Evolutionary conservation across 2,329 filamentous ascomycete species (phyloP), one percentile per base, ranked within the genome.

Genomic region (Paradendryphiella salina): DNA sequence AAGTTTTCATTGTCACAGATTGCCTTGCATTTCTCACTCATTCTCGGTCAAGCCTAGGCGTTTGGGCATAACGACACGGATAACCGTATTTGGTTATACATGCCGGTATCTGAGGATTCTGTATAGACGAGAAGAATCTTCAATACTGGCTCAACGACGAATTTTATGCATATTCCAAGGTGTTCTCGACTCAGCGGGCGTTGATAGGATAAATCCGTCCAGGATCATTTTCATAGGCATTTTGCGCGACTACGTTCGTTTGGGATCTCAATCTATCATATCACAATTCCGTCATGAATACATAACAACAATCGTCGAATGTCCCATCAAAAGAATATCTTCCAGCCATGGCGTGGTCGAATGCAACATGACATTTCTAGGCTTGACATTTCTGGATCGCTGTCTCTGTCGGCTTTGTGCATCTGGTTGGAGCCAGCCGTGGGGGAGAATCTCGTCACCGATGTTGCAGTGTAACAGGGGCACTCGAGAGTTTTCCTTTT

Each of bases 121-220:
- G 23, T 26, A 26, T 26, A 26, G 23, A 26, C 23, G 23, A 10
- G 23, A 26, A 9, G 23, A 26, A 26, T 26, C 21, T 47, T 26
- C 39, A 34, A 45, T 32, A 29, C 15, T 39, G 28, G 21, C 28
- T 13, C 37, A 47, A 42, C 45, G 43, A 50, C 40, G 45, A 18
- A 35, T 52, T 32, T 41, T 54, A 44, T 59, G 54, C 56, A 59
- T 57, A 54, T 45, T 46, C 42, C 45, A 37, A 46, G 50, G 52
- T 52, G 50, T 55, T 59, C 14, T 56, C 35, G 31, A 37, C 35
- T 40, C 23, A 43, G 39, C 41, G 42, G 50, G 53, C 50, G 50
- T 53, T 48, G 39, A 50, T 45, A 33, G 35, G 44, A 52, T 37
- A 29, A 17, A 37, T 15, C 38, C 14, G 49, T 52, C 43, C 42